Percentiles rank a stretch among this genome's conserved stretches.
Evolutionary conservation across 495 filamentous ascomycete genomes (phyloP).

Genomic region (Podospora pseudopauciseta): DNA sequence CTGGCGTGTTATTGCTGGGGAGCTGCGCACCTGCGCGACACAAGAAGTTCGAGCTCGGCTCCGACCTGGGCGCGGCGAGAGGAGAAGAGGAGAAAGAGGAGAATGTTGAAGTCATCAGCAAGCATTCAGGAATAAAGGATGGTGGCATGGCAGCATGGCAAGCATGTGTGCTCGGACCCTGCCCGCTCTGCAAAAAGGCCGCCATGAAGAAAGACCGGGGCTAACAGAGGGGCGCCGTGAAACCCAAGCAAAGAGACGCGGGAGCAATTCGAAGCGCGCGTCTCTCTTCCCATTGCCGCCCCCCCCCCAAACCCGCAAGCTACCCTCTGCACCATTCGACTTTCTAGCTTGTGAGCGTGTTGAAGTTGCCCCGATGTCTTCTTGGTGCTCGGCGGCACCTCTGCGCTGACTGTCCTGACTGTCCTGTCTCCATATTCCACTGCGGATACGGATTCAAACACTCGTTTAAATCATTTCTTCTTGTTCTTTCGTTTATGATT

Average conservation of each 20-base stretch:
- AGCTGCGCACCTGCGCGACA: conserved; percentile 17
- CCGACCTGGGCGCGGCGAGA: neutral
- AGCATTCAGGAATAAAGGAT: neutral
- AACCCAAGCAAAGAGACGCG: conserved; percentile 15
- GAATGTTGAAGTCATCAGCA: neutral
- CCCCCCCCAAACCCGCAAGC: conserved; percentile 17
- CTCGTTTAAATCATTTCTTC: conserved; percentile 27
- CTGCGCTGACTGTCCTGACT: conserved; percentile 21
- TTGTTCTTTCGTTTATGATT: conserved; percentile 11
- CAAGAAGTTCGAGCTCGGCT: neutral
- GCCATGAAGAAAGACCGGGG: conserved; percentile 5
- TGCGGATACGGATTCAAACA: conserved; percentile 21
- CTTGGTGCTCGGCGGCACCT: conserved; percentile 25
- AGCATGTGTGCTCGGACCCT: conserved; percentile 2
- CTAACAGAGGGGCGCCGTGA: neutral
- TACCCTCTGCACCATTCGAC: conserved; percentile 33
- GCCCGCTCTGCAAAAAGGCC: neutral
- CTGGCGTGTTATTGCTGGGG: conserved; percentile 14
- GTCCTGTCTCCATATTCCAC: conserved; percentile 13
- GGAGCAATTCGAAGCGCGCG: conserved; percentile 38
- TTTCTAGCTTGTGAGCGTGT: conserved; percentile 25
- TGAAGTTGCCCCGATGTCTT: conserved; percentile 30
- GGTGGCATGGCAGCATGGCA: neutral
- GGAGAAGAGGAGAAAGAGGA: neutral
- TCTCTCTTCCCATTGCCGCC: conserved; percentile 36